Conservation (phyloP, 441 rosid species). For the Kokia cookei region DNA sequence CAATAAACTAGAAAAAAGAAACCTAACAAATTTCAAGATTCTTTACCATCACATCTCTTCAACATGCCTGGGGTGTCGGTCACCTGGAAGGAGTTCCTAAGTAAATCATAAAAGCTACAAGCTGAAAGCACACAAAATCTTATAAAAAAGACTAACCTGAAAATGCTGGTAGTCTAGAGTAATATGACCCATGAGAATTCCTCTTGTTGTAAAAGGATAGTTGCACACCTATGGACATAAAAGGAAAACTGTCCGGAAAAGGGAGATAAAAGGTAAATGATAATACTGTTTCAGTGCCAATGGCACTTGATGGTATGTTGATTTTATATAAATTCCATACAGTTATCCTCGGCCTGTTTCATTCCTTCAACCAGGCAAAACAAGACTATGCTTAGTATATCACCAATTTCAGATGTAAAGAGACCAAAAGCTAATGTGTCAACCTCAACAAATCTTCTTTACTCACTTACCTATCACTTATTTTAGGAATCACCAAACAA, state of each 20-base stretch:
- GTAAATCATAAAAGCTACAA: constrained; percentile 8
- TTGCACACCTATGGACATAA: constrained; percentile 78
- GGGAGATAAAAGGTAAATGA: not conserved
- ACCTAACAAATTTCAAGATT: not conserved
- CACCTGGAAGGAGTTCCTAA: constrained; percentile 44
- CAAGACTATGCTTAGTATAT: not conserved
- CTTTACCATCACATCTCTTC: constrained; percentile 75
- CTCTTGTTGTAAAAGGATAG: constrained; percentile 96
- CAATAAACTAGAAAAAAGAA: not conserved
- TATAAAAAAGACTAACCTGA: constrained; percentile 50
- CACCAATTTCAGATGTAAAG: not conserved
- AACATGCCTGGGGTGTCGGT: constrained; percentile 97
- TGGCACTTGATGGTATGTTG: not conserved
- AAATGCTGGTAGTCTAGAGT: constrained; percentile 52
- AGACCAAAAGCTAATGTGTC: not conserved
- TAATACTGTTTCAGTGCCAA: not conserved
- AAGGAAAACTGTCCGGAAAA: constrained; percentile 6
- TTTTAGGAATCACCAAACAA: not conserved
- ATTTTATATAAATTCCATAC: not conserved
- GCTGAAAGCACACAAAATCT: not conserved
- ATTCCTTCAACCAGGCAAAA: not conserved
- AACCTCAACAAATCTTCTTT: not conserved
- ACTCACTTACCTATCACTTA: not conserved
- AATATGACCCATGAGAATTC: constrained; percentile 95
- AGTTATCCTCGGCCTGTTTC: not conserved